phyloP scores from a whole-genome alignment of 2,329 filamentous ascomycete genomes.

The Exophiala sideris region DNA sequence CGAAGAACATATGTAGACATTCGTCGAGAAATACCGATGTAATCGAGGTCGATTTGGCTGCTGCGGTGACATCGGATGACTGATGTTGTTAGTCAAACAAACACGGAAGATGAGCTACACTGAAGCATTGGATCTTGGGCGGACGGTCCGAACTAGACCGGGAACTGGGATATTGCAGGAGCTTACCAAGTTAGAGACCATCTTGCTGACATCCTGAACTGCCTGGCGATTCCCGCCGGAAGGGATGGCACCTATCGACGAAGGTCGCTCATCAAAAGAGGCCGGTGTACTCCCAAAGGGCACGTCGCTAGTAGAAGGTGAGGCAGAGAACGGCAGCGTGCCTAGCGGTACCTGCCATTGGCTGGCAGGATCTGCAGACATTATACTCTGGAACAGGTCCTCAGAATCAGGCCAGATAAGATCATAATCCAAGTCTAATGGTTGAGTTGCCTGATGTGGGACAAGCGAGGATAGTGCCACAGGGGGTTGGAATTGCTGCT shows the following conservation, averaged over 20 bases:
- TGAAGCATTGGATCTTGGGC: too few relatives aligned
- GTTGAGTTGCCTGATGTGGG: slow-evolving; percentile 21
- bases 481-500: slow-evolving; percentile 16
- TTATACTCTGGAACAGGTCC: slow-evolving; percentile 43
- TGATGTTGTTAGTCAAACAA: slow-evolving; percentile 15
- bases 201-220: slow-evolving; percentile 45
- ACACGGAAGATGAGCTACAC: too few relatives aligned
- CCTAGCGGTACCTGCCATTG: slow-evolving; percentile 45
- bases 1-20: slow-evolving; percentile 49
- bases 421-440: slow-evolving; percentile 39
- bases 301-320: slow-evolving; percentile 33
- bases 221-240: slow-evolving; percentile 43
- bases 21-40: slow-evolving; percentile 47
- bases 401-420: slow-evolving; percentile 48
- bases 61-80: slow-evolving; percentile 46
- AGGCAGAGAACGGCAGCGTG: slow-evolving; percentile 38
- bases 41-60: slow-evolving; percentile 42
- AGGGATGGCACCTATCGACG: slow-evolving; percentile 39
- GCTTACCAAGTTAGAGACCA: slow-evolving; percentile 43
- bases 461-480: not conserved
- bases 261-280: slow-evolving; percentile 37
- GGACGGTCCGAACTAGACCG: not conserved
- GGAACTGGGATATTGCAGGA: not conserved
- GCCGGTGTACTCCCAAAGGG: slow-evolving; percentile 34
- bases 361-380: slow-evolving; percentile 38